Percentiles rank a stretch among this genome's conserved stretches.
phyloP scores from a whole-genome alignment of 306 rosid species.

The Quercus glauca region DNA sequence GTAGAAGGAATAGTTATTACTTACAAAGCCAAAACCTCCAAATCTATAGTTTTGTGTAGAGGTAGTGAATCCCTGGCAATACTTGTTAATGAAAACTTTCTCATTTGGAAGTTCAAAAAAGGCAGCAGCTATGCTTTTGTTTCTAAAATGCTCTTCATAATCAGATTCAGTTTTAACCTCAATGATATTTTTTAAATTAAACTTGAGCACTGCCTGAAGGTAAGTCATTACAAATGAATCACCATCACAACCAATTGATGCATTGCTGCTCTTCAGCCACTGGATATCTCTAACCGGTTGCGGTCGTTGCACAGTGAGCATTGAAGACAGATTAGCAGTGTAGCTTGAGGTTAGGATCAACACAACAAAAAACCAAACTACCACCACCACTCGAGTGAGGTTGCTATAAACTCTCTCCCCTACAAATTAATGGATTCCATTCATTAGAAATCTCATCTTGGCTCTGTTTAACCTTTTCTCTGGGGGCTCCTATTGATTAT shows the following conservation, averaged over 20 bases:
- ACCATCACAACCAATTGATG: conserved; percentile 41
- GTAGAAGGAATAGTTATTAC: too few species aligned
- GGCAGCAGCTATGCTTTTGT: conserved; percentile 45
- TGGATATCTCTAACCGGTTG: conserved; percentile 26
- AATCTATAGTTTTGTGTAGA: conserved; percentile 3
- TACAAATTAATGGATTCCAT: too few species aligned
- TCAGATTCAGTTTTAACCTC: conserved; percentile 16
- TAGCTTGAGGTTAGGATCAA: conserved; percentile 60
- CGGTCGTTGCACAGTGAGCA: conserved; percentile 44
- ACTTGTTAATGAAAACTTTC: conserved; percentile 36
- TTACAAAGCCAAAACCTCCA: too few species aligned
- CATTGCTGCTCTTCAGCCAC: conserved; percentile 40
- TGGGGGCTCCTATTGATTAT: too few species aligned
- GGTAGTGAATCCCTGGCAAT: conserved; percentile 45
- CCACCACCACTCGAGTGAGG: too few species aligned
- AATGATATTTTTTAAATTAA: conserved; percentile 12
- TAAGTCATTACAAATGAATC: conserved; percentile 49
- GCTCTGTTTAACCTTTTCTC: too few species aligned
- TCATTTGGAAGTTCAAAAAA: conserved; percentile 73
- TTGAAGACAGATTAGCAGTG: conserved; percentile 67
- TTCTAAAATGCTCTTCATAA: conserved; percentile 20
- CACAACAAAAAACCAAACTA: conserved; percentile 22
- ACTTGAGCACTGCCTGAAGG: conserved; percentile 30
- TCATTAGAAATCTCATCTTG: too few species aligned
- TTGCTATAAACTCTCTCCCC: too few species aligned